A percentile compares a stretch with the other conserved stretches of the same genome.
Conservation (phyloP, 345 rosid genomes). For the Brassica carinata region DNA sequence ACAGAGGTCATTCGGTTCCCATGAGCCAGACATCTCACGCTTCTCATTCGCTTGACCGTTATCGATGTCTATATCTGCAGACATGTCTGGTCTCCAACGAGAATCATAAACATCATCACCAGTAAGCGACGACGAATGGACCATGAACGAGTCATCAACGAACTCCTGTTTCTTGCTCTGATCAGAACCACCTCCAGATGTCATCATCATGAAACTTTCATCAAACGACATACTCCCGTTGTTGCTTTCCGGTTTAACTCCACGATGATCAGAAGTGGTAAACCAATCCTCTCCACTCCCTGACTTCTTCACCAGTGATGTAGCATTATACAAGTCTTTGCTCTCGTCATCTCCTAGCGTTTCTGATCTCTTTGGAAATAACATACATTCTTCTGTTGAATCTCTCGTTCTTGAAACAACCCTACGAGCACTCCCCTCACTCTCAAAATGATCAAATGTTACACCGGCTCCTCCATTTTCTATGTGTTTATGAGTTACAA, state of each 20-base stretch:
- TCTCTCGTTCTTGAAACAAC: constrained; percentile 54
- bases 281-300: constrained; percentile 73
- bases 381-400: constrained; percentile 51
- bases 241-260: constrained; percentile 41
- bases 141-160: constrained; percentile 80
- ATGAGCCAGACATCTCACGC: constrained; percentile 31
- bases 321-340: constrained; percentile 38
- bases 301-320: constrained; percentile 47
- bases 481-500: constrained; percentile 41
- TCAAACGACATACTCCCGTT: constrained; percentile 46
- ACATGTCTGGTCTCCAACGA: constrained; percentile 71
- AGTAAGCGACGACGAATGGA: constrained; percentile 48
- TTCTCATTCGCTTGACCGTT: constrained; percentile 43
- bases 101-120: constrained; percentile 49
- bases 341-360: constrained; percentile 43
- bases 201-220: constrained; percentile 37
- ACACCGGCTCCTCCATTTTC: constrained; percentile 42
- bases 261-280: constrained; percentile 42
- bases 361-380: constrained; percentile 50
- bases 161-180: constrained; percentile 44
- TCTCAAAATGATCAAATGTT: constrained; percentile 48
- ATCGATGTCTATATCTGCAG: constrained; percentile 50
- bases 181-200: constrained; percentile 42
- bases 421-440: constrained; percentile 47
- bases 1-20: constrained; percentile 65